These are phyloP conservation scores for Phytophthora cajani DNA, from an alignment of 352 stramenopile species.

Conservation along the genomic window DNA sequence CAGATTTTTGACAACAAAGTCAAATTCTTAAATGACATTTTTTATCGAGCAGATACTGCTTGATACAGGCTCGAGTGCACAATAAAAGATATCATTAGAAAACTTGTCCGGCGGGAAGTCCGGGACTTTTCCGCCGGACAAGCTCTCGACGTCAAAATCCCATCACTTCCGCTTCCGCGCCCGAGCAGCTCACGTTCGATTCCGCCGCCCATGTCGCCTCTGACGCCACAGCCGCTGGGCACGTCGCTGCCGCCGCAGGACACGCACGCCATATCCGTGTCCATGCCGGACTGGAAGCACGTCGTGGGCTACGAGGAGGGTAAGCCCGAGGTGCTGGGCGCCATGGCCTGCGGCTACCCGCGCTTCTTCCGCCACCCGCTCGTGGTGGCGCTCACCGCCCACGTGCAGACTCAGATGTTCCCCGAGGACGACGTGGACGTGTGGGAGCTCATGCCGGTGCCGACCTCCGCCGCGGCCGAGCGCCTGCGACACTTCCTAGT, in stretches of 20 bases:
- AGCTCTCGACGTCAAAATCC: no score
- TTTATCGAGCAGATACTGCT: no score
- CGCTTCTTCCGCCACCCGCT: slow-evolving; percentile 93
- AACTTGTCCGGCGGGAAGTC: no score
- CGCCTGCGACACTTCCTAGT: slow-evolving; percentile 79
- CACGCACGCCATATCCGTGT: slow-evolving; percentile 82
- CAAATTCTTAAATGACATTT: no score
- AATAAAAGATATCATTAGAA: no score
- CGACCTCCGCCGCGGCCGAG: slow-evolving; percentile 59
- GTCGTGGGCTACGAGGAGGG: slow-evolving; percentile 94
- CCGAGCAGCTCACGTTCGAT: neutral
- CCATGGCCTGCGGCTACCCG: slow-evolving; percentile 91
- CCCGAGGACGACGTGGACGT: slow-evolving; percentile 9
- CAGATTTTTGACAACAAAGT: no score
- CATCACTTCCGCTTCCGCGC: slow-evolving; percentile 4
- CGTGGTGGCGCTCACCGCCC: slow-evolving; percentile 70
- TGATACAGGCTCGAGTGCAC: no score
- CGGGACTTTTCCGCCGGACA: no score
- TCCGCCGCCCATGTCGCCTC: neutral
- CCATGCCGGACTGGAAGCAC: slow-evolving; percentile 81
- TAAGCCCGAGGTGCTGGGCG: slow-evolving; percentile 60
- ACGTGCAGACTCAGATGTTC: slow-evolving; percentile 37
- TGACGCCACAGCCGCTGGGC: slow-evolving; percentile 62
- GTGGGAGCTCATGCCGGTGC: slow-evolving; percentile 57
- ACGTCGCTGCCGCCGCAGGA: slow-evolving; percentile 75